Evolutionary conservation across 352 stramenopile genomes (phyloP).

Genomic region (Globisporangium alternatum): DNA sequence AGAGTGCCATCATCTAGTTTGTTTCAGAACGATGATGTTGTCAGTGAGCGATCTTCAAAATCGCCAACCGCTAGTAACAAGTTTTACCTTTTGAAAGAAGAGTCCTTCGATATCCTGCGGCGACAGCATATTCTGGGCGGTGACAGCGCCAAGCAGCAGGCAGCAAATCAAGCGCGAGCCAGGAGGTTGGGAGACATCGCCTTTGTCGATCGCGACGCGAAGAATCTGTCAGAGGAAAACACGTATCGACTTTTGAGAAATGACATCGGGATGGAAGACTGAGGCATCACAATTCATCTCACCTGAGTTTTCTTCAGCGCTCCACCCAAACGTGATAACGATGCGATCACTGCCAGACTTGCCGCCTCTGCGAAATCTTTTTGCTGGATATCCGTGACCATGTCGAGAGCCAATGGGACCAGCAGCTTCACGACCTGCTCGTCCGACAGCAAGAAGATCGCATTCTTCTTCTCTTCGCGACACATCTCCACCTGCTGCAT

Average conservation of each 20-base stretch:
- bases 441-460: conserved; percentile 66
- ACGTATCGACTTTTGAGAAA: background rate
- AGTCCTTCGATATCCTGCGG: conserved; percentile 74
- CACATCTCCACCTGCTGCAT: conserved; percentile 39
- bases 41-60: background rate
- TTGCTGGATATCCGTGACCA: conserved; percentile 70
- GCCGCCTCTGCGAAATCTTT: conserved; percentile 74
- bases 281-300: background rate
- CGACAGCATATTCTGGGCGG: conserved; percentile 61
- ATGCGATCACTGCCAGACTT: conserved; percentile 54
- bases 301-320: conserved; percentile 79
- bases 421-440: conserved; percentile 78
- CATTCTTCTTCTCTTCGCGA: conserved; percentile 51
- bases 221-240: conserved; percentile 44
- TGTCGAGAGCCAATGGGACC: conserved; percentile 65
- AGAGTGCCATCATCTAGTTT: conserved; percentile 77
- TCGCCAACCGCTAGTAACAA: background rate
- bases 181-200: conserved; percentile 73
- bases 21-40: background rate
- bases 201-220: conserved; percentile 79
- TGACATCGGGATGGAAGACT: no score
- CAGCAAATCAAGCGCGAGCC: conserved; percentile 80
- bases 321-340: conserved; percentile 50
- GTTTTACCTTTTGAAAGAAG: conserved; percentile 74
- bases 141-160: conserved; percentile 67